phyloP scores from a whole-genome alignment of 805 yeast genomes.

The Maudiozyma saulgeensis region DNA sequence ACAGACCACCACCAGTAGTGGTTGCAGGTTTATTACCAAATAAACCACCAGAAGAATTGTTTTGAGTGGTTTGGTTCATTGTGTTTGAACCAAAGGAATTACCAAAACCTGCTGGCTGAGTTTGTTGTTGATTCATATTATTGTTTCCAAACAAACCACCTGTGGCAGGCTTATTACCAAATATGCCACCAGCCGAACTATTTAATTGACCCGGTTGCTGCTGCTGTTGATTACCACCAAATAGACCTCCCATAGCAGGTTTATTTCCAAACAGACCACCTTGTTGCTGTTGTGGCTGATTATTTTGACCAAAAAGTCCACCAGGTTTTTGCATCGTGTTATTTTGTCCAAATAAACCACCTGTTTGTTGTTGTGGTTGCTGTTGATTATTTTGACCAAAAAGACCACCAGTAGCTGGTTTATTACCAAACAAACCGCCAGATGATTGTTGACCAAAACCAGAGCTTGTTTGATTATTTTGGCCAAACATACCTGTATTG shows the following conservation, averaged over 20 bases:
- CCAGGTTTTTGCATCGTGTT: constrained; percentile 12
- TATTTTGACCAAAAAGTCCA: constrained; percentile 25
- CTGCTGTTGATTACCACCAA: constrained; percentile 11
- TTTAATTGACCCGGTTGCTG: constrained; percentile 9
- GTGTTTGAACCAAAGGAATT: constrained; percentile 1
- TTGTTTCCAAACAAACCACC: constrained; percentile 14
- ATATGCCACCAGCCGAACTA: constrained; percentile 11
- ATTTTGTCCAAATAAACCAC: constrained; percentile 9
- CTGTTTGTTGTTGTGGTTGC: constrained; percentile 20
- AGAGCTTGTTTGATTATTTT: constrained; percentile 7
- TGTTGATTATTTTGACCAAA: constrained; percentile 14
- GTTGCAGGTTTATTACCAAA: constrained; percentile 26
- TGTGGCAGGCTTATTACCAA: not conserved
- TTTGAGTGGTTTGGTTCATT: not conserved
- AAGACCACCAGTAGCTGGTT: constrained; percentile 16
- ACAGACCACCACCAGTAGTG: constrained; percentile 29
- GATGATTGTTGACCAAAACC: not conserved
- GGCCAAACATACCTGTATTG: constrained; percentile 29
- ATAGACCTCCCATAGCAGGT: constrained; percentile 12
- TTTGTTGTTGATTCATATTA: not conserved
- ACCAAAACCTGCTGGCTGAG: not conserved
- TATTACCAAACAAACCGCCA: constrained; percentile 14
- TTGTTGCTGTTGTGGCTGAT: not conserved
- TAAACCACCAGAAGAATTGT: constrained; percentile 14
- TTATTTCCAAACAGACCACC: not conserved